phyloP scores from a whole-genome alignment of 1,139 yeast genomes.

The Nematodospora anomalae region DNA sequence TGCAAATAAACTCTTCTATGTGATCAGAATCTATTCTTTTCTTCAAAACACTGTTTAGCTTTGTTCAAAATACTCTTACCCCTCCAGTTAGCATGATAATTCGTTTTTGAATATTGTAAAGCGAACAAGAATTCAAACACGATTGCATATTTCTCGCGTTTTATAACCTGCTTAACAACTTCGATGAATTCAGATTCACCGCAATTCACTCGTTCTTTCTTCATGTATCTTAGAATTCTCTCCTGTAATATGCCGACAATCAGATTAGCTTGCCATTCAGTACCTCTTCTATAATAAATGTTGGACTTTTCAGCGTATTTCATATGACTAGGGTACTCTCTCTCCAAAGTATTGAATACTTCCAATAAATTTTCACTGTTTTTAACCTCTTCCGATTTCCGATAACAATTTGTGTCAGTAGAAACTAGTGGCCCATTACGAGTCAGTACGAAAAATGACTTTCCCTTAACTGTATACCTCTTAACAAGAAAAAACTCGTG shows the following conservation, averaged over 20 bases:
- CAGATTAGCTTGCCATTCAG: conserved; percentile 5
- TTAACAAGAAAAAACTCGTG: conserved; percentile 21
- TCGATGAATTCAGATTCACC: conserved; percentile 1
- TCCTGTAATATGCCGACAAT: conserved; percentile 1
- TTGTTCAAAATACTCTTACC: not conserved
- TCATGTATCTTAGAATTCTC: not conserved
- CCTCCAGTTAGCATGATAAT: not conserved
- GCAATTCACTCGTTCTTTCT: not conserved
- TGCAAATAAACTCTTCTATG: too few relatives aligned
- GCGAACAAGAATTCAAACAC: conserved; percentile 8
- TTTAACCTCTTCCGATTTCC: conserved; percentile 15
- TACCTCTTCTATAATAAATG: conserved; percentile 5
- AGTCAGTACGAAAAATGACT: conserved; percentile 18
- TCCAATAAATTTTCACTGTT: conserved; percentile 17
- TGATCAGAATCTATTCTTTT: too few relatives aligned
- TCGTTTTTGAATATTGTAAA: conserved; percentile 2
- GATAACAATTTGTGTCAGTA: not conserved
- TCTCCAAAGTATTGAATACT: conserved; percentile 3
- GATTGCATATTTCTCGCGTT: conserved; percentile 4
- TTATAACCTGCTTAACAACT: conserved; percentile 1
- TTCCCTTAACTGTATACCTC: conserved; percentile 11
- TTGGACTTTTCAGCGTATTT: conserved; percentile 2
- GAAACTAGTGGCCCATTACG: conserved; percentile 13
- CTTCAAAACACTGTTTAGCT: too few relatives aligned
- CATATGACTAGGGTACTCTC: conserved; percentile 1